Percentiles rank a stretch among this genome's conserved stretches.
These are phyloP conservation scores for Colletotrichum siamense DNA, from an alignment of 2,329 filamentous ascomycete genomes.

Conservation along the genomic window DNA sequence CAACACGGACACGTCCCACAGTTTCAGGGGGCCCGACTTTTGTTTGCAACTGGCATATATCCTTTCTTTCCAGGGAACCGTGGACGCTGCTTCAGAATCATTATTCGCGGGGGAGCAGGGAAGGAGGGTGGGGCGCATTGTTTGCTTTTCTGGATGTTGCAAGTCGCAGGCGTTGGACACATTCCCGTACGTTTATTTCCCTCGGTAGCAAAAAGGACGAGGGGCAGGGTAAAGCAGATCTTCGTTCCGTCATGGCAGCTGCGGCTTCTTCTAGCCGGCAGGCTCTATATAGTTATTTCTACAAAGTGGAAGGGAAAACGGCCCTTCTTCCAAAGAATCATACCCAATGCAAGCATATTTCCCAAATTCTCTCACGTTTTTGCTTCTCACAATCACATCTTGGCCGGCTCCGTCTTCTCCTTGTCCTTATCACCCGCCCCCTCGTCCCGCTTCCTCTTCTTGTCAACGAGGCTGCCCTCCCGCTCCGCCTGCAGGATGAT, in stretches of 20 bases:
- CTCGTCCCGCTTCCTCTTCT: conserved; percentile 36
- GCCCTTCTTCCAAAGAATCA: not conserved
- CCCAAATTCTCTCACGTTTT: not conserved
- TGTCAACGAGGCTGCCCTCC: conserved; percentile 51
- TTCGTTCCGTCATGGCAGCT: conserved; percentile 12
- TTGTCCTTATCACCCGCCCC: conserved; percentile 17
- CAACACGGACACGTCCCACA: not conserved
- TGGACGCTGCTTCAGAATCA: not conserved
- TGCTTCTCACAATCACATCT: not conserved
- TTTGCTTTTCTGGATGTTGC: not conserved
- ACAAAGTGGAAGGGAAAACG: not conserved
- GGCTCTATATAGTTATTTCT: not conserved
- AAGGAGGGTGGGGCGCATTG: not conserved
- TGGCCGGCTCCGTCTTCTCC: conserved; percentile 23
- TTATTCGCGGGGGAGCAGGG: not conserved
- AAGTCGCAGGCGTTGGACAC: not conserved
- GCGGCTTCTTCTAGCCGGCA: not conserved
- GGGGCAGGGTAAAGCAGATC: not conserved
- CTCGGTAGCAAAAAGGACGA: not conserved
- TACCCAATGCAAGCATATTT: not conserved
- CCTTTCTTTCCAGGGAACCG: not conserved
- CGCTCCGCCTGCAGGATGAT: conserved; percentile 52
- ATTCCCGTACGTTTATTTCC: not conserved
- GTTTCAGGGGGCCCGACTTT: not conserved
- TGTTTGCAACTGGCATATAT: not conserved